These are phyloP conservation scores for Vitis cinerea DNA, from an alignment of 164 flowering plant species.

Conservation along the genomic window DNA sequence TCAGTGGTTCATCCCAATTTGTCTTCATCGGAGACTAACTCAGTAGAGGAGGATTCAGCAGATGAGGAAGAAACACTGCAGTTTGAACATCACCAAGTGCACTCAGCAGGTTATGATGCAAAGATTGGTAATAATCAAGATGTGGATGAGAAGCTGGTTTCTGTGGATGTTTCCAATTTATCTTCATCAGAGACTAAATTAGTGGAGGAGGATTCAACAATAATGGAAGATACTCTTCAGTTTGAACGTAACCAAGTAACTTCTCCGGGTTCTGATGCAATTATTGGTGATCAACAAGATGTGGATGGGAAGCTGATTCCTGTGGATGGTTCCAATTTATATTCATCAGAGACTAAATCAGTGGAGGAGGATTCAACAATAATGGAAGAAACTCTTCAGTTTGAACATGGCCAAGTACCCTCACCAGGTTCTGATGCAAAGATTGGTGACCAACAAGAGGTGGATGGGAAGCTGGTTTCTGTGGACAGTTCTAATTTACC, in stretches of 20 bases:
- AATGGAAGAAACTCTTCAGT: too few species aligned
- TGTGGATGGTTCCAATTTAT: too few species aligned
- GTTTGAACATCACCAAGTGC: constrained; percentile 11
- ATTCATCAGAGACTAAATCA: too few species aligned
- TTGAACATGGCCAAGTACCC: too few species aligned
- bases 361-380: background rate
- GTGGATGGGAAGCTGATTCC: constrained; percentile 4
- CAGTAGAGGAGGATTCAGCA: constrained; percentile 6
- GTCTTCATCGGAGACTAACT: constrained; percentile 15
- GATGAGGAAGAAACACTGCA: constrained; percentile 8
- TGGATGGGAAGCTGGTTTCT: constrained; percentile 13
- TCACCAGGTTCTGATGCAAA: too few species aligned
- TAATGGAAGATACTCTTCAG: too few species aligned
- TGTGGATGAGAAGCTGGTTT: constrained; percentile 10
- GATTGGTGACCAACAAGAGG: too few species aligned
- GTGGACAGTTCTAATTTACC: constrained; percentile 3
- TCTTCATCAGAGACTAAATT: too few species aligned
- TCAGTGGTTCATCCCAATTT: constrained; percentile 4
- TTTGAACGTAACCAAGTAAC: too few species aligned
- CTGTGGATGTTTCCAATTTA: too few species aligned
- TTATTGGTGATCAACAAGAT: too few species aligned
- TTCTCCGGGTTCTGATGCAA: too few species aligned
- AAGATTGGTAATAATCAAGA: constrained; percentile 14
- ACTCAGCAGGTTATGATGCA: constrained; percentile 3
- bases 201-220: background rate